These are phyloP conservation scores for Rhizopus stolonifer DNA, from an alignment of 371 early-diverging fungal genomes.

Conservation along the genomic window DNA sequence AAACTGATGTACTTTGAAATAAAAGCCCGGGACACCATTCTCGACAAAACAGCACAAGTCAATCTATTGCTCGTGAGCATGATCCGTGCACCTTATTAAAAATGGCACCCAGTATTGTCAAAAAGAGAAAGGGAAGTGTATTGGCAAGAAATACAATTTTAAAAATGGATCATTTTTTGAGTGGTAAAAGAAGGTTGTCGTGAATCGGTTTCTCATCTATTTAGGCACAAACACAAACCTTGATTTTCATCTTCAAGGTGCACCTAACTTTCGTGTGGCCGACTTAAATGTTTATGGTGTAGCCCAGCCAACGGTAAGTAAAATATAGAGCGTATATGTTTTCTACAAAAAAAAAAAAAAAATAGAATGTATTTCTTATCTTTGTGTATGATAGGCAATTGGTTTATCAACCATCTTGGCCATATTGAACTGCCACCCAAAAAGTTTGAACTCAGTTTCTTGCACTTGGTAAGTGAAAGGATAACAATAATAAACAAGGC, in stretches of 20 bases:
- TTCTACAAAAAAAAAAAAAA: neutral
- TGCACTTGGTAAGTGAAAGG: conserved; percentile 42
- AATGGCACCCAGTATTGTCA: conserved; percentile 38
- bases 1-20: neutral
- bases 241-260: conserved; percentile 68
- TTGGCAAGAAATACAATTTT: conserved; percentile 60
- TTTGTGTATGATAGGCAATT: conserved; percentile 31
- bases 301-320: conserved; percentile 66
- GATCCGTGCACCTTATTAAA: conserved; percentile 32
- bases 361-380: neutral
- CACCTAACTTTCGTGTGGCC: conserved; percentile 70
- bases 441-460: conserved; percentile 30
- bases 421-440: conserved; percentile 55
- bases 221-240: conserved; percentile 57
- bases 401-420: conserved; percentile 67
- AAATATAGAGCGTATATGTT: neutral
- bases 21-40: conserved; percentile 12
- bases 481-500: neutral
- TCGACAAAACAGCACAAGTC: conserved; percentile 17
- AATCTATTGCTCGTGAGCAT: conserved; percentile 4
- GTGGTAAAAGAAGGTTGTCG: conserved; percentile 30
- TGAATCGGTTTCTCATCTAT: neutral
- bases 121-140: conserved; percentile 57
- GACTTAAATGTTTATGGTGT: conserved; percentile 68
- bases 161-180: conserved; percentile 69